Evolutionary conservation across 192 early-diverging fungal genomes (phyloP).

Genomic region (Pilobolus umbonatus): DNA sequence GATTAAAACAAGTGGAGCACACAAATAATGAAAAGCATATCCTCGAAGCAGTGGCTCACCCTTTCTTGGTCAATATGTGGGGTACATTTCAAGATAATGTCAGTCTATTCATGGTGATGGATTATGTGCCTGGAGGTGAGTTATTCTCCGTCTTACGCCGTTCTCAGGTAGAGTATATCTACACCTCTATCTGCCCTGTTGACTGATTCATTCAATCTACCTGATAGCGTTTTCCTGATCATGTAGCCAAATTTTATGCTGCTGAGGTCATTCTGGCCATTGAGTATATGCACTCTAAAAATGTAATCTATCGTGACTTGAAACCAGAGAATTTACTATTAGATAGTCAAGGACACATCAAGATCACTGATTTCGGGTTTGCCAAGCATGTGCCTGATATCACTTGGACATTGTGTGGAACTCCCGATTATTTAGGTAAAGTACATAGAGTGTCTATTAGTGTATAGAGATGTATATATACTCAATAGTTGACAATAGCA

Average conservation of each 20-base stretch:
- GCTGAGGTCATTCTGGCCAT: slow-evolving; percentile 70
- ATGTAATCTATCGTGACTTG: slow-evolving; percentile 76
- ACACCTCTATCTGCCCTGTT: background rate
- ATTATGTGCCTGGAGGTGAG: slow-evolving; percentile 95
- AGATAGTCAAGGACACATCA: slow-evolving; percentile 74
- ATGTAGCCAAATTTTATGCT: slow-evolving; percentile 71
- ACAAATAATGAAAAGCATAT: slow-evolving; percentile 98
- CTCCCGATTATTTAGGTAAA: slow-evolving; percentile 63
- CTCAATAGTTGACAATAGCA: slow-evolving; percentile 31
- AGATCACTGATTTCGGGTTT: slow-evolving; percentile 85
- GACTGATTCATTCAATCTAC: background rate
- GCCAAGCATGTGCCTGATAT: slow-evolving; percentile 80
- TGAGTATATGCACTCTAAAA: slow-evolving; percentile 75
- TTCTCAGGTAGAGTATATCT: slow-evolving; percentile 53
- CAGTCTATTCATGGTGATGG: slow-evolving; percentile 96
- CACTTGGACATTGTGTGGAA: slow-evolving; percentile 85
- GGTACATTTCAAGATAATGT: slow-evolving; percentile 92
- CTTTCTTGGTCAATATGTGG: slow-evolving; percentile 85
- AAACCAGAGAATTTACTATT: slow-evolving; percentile 79
- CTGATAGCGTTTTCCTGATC: slow-evolving; percentile 65
- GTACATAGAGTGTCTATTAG: background rate
- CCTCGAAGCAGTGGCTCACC: slow-evolving; percentile 81
- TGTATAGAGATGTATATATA: background rate
- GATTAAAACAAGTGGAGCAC: slow-evolving; percentile 96
- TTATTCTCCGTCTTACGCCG: slow-evolving; percentile 74